Conservation (phyloP, 2,329 filamentous ascomycete species). For the Pseudogymnoascus sp. region DNA sequence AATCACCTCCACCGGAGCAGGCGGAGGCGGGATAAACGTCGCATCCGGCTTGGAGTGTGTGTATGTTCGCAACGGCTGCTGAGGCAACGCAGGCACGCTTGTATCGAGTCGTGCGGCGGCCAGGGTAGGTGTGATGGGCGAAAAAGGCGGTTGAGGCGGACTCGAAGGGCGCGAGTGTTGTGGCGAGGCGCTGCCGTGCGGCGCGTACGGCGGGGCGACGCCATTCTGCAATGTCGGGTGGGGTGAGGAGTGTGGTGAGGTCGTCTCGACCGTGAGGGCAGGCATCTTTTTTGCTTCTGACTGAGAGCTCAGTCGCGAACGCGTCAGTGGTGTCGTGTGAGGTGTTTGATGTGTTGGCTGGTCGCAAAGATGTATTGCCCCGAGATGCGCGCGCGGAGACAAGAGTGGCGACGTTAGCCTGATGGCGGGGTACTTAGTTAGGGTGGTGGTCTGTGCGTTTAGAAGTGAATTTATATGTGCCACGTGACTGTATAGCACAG, state of each 20-base stretch:
- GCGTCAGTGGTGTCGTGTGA: slow-evolving; percentile 2
- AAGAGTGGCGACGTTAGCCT: background rate
- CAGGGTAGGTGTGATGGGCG: slow-evolving; percentile 25
- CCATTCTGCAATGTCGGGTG: background rate
- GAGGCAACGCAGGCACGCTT: background rate
- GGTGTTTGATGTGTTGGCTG: background rate
- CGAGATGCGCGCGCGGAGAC: slow-evolving; percentile 2
- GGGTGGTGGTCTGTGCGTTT: slow-evolving; percentile 4
- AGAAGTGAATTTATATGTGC: background rate
- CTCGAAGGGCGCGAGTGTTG: slow-evolving; percentile 20
- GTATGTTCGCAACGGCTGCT: slow-evolving; percentile 27
- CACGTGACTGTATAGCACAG: background rate
- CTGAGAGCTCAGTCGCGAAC: background rate
- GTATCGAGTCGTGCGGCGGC: slow-evolving; percentile 16
- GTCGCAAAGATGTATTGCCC: slow-evolving; percentile 4
- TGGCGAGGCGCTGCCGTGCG: background rate
- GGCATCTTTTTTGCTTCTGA: slow-evolving; percentile 16
- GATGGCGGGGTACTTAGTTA: slow-evolving; percentile 6
- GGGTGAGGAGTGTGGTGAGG: slow-evolving; percentile 6
- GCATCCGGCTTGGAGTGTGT: slow-evolving; percentile 39
- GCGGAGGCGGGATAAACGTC: slow-evolving; percentile 36
- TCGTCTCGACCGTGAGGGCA: slow-evolving; percentile 20
- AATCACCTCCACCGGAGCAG: slow-evolving; percentile 39
- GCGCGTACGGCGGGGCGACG: slow-evolving; percentile 8
- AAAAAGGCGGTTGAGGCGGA: slow-evolving; percentile 23